These are phyloP conservation scores for Tetraselmis striata DNA, from an alignment of 139 green algal species.

Conservation along the genomic window DNA sequence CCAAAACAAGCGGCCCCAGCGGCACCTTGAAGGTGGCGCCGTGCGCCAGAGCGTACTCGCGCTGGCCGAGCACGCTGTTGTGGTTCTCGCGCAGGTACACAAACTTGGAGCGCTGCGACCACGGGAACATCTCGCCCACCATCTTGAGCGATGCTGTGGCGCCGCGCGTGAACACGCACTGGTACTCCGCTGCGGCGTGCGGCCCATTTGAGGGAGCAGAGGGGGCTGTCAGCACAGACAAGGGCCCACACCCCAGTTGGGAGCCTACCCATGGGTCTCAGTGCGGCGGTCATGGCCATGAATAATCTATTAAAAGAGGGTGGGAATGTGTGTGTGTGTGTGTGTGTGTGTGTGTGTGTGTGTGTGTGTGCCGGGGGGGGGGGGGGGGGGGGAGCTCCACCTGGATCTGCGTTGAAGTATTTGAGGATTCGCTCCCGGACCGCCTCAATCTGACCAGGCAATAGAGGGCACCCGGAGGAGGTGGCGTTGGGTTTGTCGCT, in stretches of 20 bases:
- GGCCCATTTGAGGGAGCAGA: no score
- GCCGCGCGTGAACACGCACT: slow-evolving; percentile 63
- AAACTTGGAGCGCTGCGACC: slow-evolving; percentile 23
- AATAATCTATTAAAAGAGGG: no score
- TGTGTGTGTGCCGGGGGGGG: no score
- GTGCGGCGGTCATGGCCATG: no score
- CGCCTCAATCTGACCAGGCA: slow-evolving; percentile 33
- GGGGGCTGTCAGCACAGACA: no score
- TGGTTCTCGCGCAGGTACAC: slow-evolving; percentile 66
- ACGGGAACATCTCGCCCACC: slow-evolving; percentile 69
- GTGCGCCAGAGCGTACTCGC: slow-evolving; percentile 48
- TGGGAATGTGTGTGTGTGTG: no score
- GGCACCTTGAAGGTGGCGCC: slow-evolving; percentile 22
- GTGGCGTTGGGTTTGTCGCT: no score
- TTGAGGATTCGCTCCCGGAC: slow-evolving; percentile 23
- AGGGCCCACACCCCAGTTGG: no score
- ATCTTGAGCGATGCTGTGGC: slow-evolving; percentile 58
- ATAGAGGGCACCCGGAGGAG: no score
- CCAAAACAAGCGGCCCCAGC: no score
- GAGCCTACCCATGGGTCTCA: no score
- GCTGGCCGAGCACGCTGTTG: slow-evolving; percentile 72
- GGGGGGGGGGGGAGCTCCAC: neutral
- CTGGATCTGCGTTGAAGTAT: slow-evolving; percentile 42
- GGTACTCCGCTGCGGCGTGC: slow-evolving; percentile 37
- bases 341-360: no score